Evolutionary conservation across 139 green algal genomes (phyloP), one percentile per base, ranked within the genome.

Genomic region (Chlorella sp.): DNA sequence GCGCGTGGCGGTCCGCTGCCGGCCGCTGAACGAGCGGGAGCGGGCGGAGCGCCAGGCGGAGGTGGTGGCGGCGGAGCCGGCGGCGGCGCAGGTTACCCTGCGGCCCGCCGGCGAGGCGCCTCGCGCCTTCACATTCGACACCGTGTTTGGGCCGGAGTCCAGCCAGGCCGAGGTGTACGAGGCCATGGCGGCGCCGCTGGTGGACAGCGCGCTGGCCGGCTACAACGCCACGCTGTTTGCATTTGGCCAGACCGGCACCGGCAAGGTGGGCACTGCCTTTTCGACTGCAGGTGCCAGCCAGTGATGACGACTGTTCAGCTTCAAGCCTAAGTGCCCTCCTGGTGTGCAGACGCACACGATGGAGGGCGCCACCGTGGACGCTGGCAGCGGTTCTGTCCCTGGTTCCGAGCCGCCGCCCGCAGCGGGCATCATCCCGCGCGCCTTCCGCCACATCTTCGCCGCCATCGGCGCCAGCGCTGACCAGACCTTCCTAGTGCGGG

Each of bases 381-480:
- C 36, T 38, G 30, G n/a, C 38, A 32, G 30, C 72, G 72, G 72
- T 16, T 26, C 69, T 34, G 72, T 30, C 43, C 11, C 44, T 24
- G 51, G 51, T 24, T 24, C 51, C 51, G 43, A 48, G 78, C 87
- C 85, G 20, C 80, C 82, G 30, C 54, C 84, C 3, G 74, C 87
- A 32, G 64, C 89, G 40, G 96, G 96, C 83, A 96, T 98, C 91
- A 97, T 98, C 72, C 94, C 95, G 1, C 91, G 96, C 40, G 93
- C 95, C 16, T 94, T 98, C 58, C 94, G 98, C 56, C 95, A 99
- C 85, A 95, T 98, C 34, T 99, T 98, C 41, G 72, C 72, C 7
- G 72, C 72, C 72, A 78, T 78, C 14, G 30, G 43, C 43, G 72
- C 43, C 72, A 78, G 72, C 86, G 87, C 84, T 11, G 92, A 92